phyloP scores from a whole-genome alignment of 2,329 filamentous ascomycete species.

The Xylariaceae sp. region DNA sequence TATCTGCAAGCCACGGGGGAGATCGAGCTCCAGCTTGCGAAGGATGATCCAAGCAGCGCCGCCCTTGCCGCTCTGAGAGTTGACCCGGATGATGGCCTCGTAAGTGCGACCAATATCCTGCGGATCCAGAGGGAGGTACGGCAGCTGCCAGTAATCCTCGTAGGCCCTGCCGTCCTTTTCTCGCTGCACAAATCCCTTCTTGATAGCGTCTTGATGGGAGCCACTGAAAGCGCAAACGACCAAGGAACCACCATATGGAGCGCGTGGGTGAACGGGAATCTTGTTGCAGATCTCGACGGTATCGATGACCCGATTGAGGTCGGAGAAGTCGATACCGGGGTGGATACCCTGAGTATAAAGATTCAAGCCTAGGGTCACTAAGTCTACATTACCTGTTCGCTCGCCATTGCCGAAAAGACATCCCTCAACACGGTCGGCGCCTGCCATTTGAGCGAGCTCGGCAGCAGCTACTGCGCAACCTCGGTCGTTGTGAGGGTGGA shows the following conservation, averaged over 20 bases:
- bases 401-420: conserved; percentile 94
- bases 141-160: conserved; percentile 75
- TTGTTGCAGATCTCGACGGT: conserved; percentile 90
- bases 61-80: conserved; percentile 93
- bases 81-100: conserved; percentile 96
- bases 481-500: conserved; percentile 93
- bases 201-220: conserved; percentile 93
- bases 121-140: conserved; percentile 90
- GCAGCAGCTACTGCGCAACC: conserved; percentile 86
- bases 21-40: conserved; percentile 81
- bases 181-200: conserved; percentile 78
- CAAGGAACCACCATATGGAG: conserved; percentile 85
- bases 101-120: conserved; percentile 94
- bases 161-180: conserved; percentile 54
- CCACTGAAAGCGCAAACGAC: conserved; percentile 92
- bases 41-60: conserved; percentile 91
- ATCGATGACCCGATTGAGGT: conserved; percentile 81
- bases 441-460: conserved; percentile 93
- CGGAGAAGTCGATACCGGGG: conserved; percentile 84
- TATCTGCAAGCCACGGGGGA: conserved; percentile 87
- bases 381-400: conserved; percentile 90
- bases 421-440: conserved; percentile 89
- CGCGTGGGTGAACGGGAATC: conserved; percentile 85
- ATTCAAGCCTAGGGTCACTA: conserved; percentile 88
- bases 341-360: conserved; percentile 90